A percentile compares a stretch with the other conserved stretches of the same genome.
These are phyloP conservation scores for Penicillium sp. DNA, from an alignment of 2,329 filamentous ascomycete genomes.

Conservation along the genomic window DNA sequence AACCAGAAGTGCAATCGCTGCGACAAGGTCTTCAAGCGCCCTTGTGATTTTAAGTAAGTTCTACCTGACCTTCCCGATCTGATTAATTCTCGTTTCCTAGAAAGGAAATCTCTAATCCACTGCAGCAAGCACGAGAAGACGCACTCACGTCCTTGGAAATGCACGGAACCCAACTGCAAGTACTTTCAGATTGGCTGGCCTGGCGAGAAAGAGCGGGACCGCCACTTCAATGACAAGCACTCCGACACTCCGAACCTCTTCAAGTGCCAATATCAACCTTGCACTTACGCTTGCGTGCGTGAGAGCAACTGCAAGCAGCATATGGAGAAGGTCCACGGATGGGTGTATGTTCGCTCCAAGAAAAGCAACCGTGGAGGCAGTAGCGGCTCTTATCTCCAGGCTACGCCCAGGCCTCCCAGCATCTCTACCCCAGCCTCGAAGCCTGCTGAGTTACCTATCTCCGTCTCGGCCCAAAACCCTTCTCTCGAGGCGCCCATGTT, in stretches of 20 bases:
- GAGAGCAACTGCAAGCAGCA: slow-evolving; percentile 98
- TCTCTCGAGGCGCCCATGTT: slow-evolving; percentile 23
- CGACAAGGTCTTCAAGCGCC: slow-evolving; percentile 89
- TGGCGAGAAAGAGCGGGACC: slow-evolving; percentile 94
- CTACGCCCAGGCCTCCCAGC: slow-evolving; percentile 59
- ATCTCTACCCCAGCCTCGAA: slow-evolving; percentile 62
- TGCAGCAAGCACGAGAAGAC: slow-evolving; percentile 78
- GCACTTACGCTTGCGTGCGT: slow-evolving; percentile 91
- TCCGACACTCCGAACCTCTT: slow-evolving; percentile 76
- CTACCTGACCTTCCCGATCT: too few species aligned
- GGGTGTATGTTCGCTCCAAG: slow-evolving; percentile 89
- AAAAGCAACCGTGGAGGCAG: slow-evolving; percentile 70
- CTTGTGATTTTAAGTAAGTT: slow-evolving; percentile 71
- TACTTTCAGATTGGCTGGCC: slow-evolving; percentile 90
- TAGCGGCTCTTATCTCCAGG: slow-evolving; percentile 45
- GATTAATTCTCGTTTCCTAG: too few species aligned
- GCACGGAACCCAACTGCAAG: slow-evolving; percentile 76
- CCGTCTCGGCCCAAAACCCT: slow-evolving; percentile 29
- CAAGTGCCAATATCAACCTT: slow-evolving; percentile 77
- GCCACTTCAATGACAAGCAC: slow-evolving; percentile 96
- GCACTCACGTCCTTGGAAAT: slow-evolving; percentile 98
- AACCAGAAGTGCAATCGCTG: slow-evolving; percentile 80
- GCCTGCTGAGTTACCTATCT: slow-evolving; percentile 55
- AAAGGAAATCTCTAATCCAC: too few species aligned
- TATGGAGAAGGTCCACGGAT: slow-evolving; percentile 95